Conservation (phyloP, 768 basidiomycete genomes). For the Phylloporus rhodoxanthus region DNA sequence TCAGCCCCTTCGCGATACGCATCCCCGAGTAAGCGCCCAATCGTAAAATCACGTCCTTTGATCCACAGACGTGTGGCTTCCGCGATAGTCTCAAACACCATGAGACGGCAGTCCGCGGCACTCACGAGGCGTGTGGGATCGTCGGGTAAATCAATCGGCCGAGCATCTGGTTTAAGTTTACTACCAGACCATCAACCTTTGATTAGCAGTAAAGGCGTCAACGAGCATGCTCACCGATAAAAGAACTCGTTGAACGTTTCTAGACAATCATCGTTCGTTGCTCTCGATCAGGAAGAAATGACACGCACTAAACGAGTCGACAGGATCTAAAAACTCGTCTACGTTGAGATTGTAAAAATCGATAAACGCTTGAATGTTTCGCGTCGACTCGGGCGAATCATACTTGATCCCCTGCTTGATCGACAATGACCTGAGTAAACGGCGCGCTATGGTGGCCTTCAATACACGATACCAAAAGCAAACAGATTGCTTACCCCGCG, state of each 20-base stretch:
- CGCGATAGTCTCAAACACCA: slow-evolving; percentile 81
- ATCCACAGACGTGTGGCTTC: slow-evolving; percentile 94
- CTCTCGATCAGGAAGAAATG: not conserved
- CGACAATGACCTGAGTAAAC: slow-evolving; percentile 82
- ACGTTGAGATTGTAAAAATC: slow-evolving; percentile 83
- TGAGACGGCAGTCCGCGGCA: slow-evolving; percentile 94
- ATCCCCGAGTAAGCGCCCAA: slow-evolving; percentile 75
- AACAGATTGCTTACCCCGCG: slow-evolving; percentile 50
- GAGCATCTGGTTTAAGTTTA: slow-evolving; percentile 78
- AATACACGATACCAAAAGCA: not conserved
- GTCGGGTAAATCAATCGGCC: slow-evolving; percentile 66
- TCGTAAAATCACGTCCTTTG: slow-evolving; percentile 90
- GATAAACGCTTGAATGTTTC: slow-evolving; percentile 83
- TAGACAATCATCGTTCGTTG: slow-evolving; percentile 22
- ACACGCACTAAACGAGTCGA: slow-evolving; percentile 73
- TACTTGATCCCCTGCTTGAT: slow-evolving; percentile 94
- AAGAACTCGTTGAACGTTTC: slow-evolving; percentile 95
- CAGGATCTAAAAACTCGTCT: slow-evolving; percentile 76
- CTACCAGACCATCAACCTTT: slow-evolving; percentile 32
- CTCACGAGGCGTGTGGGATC: slow-evolving; percentile 78
- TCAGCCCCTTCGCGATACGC: slow-evolving; percentile 63
- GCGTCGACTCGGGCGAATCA: slow-evolving; percentile 76
- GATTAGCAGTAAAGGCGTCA: not conserved
- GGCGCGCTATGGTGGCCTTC: slow-evolving; percentile 21
- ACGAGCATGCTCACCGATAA: slow-evolving; percentile 46